Evolutionary conservation across 2,329 filamentous ascomycete genomes (phyloP), one percentile per base, ranked within the genome.

Genomic region (Penicillium sp.): DNA sequence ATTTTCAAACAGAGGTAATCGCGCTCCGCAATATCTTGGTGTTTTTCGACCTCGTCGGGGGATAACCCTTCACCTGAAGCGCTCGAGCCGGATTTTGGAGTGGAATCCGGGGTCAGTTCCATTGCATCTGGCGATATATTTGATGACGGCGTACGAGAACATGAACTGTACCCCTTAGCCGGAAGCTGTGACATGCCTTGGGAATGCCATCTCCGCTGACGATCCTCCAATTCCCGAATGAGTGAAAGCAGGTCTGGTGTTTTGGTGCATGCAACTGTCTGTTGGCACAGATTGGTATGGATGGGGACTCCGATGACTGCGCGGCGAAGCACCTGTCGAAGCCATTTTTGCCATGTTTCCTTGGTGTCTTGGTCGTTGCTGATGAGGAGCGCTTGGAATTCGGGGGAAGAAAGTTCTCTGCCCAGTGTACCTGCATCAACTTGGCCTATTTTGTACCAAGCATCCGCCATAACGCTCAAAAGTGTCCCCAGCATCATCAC

Each of bases 401-500:
- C 63, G 4, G 68, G 60, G 5, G 68, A 64, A n/a, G 71, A 67
- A 5, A 68, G 58, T 47, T 71, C 66, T 55, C 63, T 68, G 8
- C 71, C 71, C 12, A 79, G 60, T 12, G 74, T 69, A 48, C 64
- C 62, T 9, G 74, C 61, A 47, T 73, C 67, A 23, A 67, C 65
- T 50, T 70, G 65, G 21, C 66, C 72, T 18, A 78, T 65, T 2
- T 71, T 69, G 11, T 75, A 64, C 76, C 76, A 79, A 23, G 70
- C 64, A 56, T 78, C 76, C 21, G 72, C 74, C 18, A 76, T 61
- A 20, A 77, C 70, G n/a, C 69, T 77, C 47, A 79, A 63, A 12
- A 78, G 64, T 11, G 75, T 77, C 12, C 71, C 72, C n/a, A 71
- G 69, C 49, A 78, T 69, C 73, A 77, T 77, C 46, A 78, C 69